Evolutionary conservation across 2,329 filamentous ascomycete genomes (phyloP), one percentile per base, ranked within the genome.

Genomic region (Sporothrix sp.): DNA sequence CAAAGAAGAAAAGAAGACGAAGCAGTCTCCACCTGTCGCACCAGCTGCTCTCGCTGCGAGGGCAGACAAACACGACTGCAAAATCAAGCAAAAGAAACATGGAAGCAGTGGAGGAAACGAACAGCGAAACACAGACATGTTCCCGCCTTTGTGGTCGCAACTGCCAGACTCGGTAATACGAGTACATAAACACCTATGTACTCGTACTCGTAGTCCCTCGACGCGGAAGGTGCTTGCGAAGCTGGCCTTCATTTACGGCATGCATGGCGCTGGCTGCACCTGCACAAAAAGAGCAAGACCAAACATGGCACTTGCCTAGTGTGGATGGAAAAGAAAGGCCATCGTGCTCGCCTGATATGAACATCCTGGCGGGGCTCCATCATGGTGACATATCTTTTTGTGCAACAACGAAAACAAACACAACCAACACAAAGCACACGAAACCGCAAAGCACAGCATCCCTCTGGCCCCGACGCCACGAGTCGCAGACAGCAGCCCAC

Each of bases 251-350:
- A 21, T 38, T 48, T 38, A n/a, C 18, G 23, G 35, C 18, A 23
- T 47, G 30, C 25, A 38, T 38, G 45, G 37, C 33, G 45, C 28
- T 48, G 45, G n/a, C 45, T 40, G 36, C 36, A 49, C 27, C 18
- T 42, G 20, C 36, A 42, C 37, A 20, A 49, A 49, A 49, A 21
- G 37, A 42, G 46, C 40, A 49, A 25, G 37, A 11, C 20, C 18
- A 18, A 6, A 14, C 36, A 27, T 37, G 36, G 27, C 36, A 39
- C 46, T 40, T 48, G 23, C 36, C 46, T 48, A 32, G 36, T 43
- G 40, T 16, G 27, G n/a, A n/a, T n/a, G n/a, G n/a, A n/a, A n/a
- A n/a, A n/a, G n/a, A n/a, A n/a, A n/a, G n/a, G n/a, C n/a, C n/a
- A n/a, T n/a, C n/a, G n/a, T n/a, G n/a, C n/a, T n/a, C n/a, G n/a